phyloP scores from a whole-genome alignment of 2,329 filamentous ascomycete species.

The Diaporthe sp. region DNA sequence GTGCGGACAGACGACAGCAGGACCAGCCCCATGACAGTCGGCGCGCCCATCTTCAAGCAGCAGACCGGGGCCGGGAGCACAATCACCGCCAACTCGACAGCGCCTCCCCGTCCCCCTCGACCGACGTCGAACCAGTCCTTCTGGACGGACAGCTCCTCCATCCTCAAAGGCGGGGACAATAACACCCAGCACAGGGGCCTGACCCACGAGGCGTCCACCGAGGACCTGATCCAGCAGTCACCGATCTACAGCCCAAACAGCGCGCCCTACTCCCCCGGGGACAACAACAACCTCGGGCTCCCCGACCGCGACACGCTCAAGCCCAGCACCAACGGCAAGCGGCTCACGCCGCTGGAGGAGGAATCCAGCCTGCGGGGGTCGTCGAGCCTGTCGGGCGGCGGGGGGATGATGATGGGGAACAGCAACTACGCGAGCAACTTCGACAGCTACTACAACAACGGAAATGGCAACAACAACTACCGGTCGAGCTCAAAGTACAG shows the following conservation, averaged over 20 bases:
- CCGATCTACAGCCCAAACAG: not conserved
- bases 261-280: not conserved
- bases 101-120: not conserved
- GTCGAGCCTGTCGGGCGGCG: not conserved
- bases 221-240: conserved; percentile 22
- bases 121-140: conserved; percentile 25
- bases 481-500: conserved; percentile 9
- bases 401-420: conserved; percentile 5
- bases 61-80: not conserved
- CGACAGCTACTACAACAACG: conserved; percentile 12
- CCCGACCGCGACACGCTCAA: conserved; percentile 14
- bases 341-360: conserved; percentile 27
- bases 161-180: not conserved
- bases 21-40: conserved; percentile 11
- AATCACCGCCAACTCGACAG: not conserved
- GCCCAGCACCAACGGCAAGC: conserved; percentile 23
- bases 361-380: conserved; percentile 22
- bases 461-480: not conserved
- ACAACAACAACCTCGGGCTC: not conserved
- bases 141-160: conserved; percentile 15
- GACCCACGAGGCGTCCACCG: conserved; percentile 11
- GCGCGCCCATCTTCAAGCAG: conserved; percentile 20
- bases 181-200: not conserved
- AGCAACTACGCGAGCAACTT: not conserved
- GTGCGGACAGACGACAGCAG: not conserved